phyloP scores from a whole-genome alignment of 2,329 filamentous ascomycete genomes.

The Graphilbum sp. region DNA sequence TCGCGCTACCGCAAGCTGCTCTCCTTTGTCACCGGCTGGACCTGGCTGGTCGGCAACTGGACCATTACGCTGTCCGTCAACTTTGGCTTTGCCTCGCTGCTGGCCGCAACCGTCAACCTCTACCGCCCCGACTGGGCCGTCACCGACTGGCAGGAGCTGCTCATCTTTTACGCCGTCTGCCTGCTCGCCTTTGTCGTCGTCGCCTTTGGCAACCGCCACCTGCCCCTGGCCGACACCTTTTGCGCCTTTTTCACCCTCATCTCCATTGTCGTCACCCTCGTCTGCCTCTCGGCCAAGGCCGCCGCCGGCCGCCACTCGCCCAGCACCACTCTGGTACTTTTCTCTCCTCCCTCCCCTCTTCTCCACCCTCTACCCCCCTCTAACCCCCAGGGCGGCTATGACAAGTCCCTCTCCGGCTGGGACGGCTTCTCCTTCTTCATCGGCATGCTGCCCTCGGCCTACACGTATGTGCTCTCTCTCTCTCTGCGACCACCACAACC shows the following conservation, averaged over 20 bases:
- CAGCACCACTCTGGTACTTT: not conserved
- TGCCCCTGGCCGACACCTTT: conserved; percentile 25
- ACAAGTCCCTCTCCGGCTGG: conserved; percentile 23
- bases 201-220: conserved; percentile 25
- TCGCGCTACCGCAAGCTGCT: conserved; percentile 42
- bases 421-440: conserved; percentile 11
- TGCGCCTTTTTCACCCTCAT: conserved; percentile 29
- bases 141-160: conserved; percentile 3
- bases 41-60: conserved; percentile 64
- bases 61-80: conserved; percentile 73
- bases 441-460: conserved; percentile 5
- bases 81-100: conserved; percentile 57
- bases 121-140: conserved; percentile 23
- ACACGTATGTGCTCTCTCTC: not conserved
- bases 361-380: too few relatives aligned
- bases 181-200: conserved; percentile 3
- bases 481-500: not conserved
- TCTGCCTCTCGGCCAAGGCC: conserved; percentile 31
- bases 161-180: conserved; percentile 7
- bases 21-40: conserved; percentile 60
- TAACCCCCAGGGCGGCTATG: conserved; percentile 1
- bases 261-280: conserved; percentile 28
- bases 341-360: too few relatives aligned
- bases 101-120: conserved; percentile 38
- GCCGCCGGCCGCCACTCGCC: conserved; percentile 1